phyloP scores from a whole-genome alignment of 768 basidiomycete species.

The Termitomyces sp. region DNA sequence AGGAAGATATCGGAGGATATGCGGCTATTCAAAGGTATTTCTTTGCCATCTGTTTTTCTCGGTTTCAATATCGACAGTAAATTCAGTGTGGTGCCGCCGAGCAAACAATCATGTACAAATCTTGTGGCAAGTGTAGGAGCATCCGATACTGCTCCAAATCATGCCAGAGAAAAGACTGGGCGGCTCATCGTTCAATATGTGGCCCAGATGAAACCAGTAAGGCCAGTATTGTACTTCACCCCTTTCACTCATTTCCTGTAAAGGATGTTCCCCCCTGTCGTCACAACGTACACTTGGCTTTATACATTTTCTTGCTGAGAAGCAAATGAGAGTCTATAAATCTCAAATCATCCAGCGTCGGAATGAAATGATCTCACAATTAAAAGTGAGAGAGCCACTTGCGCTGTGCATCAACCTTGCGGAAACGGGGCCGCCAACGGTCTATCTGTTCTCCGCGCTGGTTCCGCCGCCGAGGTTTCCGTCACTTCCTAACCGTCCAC shows the following conservation, averaged over 20 bases:
- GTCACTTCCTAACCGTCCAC: background rate
- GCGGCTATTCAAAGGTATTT: background rate
- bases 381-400: background rate
- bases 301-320: background rate
- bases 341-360: background rate
- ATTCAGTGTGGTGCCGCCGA: background rate
- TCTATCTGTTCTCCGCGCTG: background rate
- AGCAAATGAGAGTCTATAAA: background rate
- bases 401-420: background rate
- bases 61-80: no score
- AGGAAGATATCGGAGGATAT: background rate
- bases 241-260: background rate
- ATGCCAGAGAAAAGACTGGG: background rate
- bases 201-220: background rate
- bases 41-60: background rate
- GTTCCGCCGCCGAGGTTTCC: background rate
- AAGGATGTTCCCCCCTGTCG: background rate
- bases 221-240: background rate
- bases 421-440: background rate
- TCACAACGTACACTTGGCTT: background rate
- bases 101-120: background rate
- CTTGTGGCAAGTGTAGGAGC: background rate
- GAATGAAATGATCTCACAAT: background rate
- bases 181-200: background rate
- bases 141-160: background rate